These are phyloP conservation scores for Xylaria palmicola DNA, from an alignment of 495 filamentous ascomycete genomes.

Conservation along the genomic window DNA sequence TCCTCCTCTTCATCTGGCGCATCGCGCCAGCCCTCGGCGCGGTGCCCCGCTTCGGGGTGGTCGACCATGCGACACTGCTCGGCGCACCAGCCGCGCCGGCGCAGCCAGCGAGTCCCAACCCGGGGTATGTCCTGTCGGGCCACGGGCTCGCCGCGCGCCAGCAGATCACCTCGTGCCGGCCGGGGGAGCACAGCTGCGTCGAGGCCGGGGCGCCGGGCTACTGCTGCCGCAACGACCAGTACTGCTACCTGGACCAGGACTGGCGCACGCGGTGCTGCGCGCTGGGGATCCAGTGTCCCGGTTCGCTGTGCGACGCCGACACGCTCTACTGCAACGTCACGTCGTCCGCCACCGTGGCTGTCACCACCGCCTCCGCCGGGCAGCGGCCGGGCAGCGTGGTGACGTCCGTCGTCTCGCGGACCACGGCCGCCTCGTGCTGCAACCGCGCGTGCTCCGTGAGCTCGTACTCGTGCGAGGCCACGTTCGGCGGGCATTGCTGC, in stretches of 20 bases:
- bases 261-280: constrained; percentile 36
- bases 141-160: neutral
- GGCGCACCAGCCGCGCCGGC: constrained; percentile 23
- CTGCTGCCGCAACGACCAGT: constrained; percentile 30
- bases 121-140: neutral
- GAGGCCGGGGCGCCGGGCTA: constrained; percentile 14
- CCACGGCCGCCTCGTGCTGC: constrained; percentile 36
- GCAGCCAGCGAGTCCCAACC: constrained; percentile 9
- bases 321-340: constrained; percentile 19
- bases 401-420: constrained; percentile 13
- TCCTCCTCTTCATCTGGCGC: constrained; percentile 10
- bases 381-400: neutral
- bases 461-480: constrained; percentile 40
- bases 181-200: constrained; percentile 18
- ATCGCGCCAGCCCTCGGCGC: constrained; percentile 1
- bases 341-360: constrained; percentile 20
- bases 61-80: constrained; percentile 19
- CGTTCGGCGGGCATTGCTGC: constrained; percentile 48
- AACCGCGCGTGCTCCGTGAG: constrained; percentile 35
- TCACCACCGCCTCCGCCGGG: constrained; percentile 20
- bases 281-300: constrained; percentile 35
- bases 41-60: constrained; percentile 3
- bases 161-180: neutral
- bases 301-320: constrained; percentile 29
- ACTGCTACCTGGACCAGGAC: constrained; percentile 26